A percentile compares a stretch with the other conserved stretches of the same genome.
These are phyloP conservation scores for Aspergillus floridensis DNA, from an alignment of 2,329 filamentous ascomycete genomes.

Conservation along the genomic window DNA sequence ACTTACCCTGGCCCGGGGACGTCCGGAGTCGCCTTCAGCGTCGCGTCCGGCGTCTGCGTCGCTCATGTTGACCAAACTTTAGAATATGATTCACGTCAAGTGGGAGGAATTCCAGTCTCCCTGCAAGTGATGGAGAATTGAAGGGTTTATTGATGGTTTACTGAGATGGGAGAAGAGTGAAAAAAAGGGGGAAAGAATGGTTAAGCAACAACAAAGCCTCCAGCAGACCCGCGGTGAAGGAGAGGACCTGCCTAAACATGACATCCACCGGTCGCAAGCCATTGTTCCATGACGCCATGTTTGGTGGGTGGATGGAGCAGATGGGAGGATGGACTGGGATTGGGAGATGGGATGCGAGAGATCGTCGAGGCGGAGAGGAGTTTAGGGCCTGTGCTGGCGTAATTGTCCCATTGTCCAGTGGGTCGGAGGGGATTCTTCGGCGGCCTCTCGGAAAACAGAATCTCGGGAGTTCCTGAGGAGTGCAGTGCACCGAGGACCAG, in stretches of 20 bases:
- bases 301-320: background rate
- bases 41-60: background rate
- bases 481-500: too few species aligned
- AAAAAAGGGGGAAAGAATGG: background rate
- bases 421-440: background rate
- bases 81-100: background rate
- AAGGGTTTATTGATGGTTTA: background rate
- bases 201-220: background rate
- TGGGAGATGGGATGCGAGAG: background rate
- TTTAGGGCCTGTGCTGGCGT: background rate
- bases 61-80: background rate
- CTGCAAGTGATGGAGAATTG: too few species aligned
- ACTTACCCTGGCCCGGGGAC: slow-evolving; percentile 17
- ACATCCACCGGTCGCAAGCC: background rate
- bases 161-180: background rate
- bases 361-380: background rate
- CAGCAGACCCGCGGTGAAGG: background rate
- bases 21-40: background rate
- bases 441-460: too few species aligned
- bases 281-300: background rate
- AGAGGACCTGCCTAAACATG: background rate
- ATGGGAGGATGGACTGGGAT: background rate
- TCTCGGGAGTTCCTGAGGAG: background rate
- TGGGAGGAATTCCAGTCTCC: too few species aligned
- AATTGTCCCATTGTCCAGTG: background rate